Evolutionary conservation across 345 rosid species (phyloP).

Genomic region (Passiflora organensis): DNA sequence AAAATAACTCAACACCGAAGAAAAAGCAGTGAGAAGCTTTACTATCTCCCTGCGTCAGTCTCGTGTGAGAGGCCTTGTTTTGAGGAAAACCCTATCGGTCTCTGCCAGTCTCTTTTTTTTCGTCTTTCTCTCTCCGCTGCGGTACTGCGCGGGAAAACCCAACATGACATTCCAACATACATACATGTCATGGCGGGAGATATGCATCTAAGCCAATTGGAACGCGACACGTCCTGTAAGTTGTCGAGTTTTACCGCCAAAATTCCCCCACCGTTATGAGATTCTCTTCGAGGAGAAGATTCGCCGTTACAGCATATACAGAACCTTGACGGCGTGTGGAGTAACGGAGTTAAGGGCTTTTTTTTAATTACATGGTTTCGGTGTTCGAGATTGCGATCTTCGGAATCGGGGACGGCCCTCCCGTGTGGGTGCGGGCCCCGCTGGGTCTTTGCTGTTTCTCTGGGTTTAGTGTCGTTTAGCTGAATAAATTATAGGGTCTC

Average conservation of each 20-base stretch:
- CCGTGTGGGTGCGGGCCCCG: conserved; percentile 4
- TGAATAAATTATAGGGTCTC: too few species aligned
- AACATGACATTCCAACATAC: conserved; percentile 5
- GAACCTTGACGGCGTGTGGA: conserved; percentile 1
- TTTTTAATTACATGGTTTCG: too few species aligned
- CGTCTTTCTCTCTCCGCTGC: background rate
- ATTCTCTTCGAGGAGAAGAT: conserved; percentile 23
- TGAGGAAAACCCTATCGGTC: conserved; percentile 22
- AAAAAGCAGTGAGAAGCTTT: background rate
- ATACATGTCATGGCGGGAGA: background rate
- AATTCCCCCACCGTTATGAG: conserved; percentile 24
- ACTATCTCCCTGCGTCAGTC: conserved; percentile 1
- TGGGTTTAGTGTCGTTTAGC: too few species aligned
- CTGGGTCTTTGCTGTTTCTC: too few species aligned
- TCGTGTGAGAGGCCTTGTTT: conserved; percentile 1
- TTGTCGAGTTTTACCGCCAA: conserved; percentile 38
- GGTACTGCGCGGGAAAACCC: conserved; percentile 43
- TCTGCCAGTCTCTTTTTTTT: conserved; percentile 4
- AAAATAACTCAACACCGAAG: background rate
- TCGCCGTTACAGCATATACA: conserved; percentile 10
- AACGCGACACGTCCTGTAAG: conserved; percentile 6
- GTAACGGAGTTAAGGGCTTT: background rate
- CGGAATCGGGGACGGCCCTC: conserved; percentile 8
- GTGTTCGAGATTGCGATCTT: background rate
- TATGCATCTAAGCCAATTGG: conserved; percentile 12